Base-by-base conservation (phyloP, 2,329 filamentous ascomycete genomes). In the Alternaria rosae region DNA sequence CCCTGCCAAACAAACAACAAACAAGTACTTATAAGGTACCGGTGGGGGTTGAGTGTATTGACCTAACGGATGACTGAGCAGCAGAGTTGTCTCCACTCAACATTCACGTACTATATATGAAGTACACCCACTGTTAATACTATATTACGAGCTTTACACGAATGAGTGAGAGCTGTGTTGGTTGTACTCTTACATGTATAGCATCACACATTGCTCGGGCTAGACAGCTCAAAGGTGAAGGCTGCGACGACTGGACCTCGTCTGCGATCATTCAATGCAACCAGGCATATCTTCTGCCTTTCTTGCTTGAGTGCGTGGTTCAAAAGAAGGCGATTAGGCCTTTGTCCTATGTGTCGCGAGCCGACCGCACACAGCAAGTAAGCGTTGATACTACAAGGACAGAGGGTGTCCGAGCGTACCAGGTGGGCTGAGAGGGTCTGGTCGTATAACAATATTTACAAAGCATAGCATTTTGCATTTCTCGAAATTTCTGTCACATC, bases 61-160 rank as follows among this genome's bases (percentile, higher is more conserved):
- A 67, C 43, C 32, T 67, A n/a, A 67, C 62, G 5, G 62, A 61
- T 28, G 62, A 65, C 45, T 65, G 52, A 61, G 26, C 38, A n/a
- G 25, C 23, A 25, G 1, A 23, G n/a, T 42, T 15, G 21, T 23
- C 21, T 53, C 10, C 5, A n/a, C 11, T 12, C 12, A 28, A 13
- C 21, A 51, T 35, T 28, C 9, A n/a, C 17, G 23, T 13, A 21
- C 6, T 21, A 15, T 35, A 35, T 50, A 32, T 30, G 17, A 17
- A 35, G 17, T 50, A 23, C 26, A 30, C 20, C 20, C n/a, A 30
- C 26, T 30, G n/a, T 30, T 28, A 7, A 4, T 2, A 48, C 26
- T 20, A 9, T 13, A 9, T 9, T 7, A 30, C 12, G 26, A 30
- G n/a, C 45, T 48, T 30, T 28, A 48, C n/a, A 20, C 28, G 45